phyloP scores from a whole-genome alignment of 192 early-diverging fungal species.

The Chytriomyces sp. region DNA sequence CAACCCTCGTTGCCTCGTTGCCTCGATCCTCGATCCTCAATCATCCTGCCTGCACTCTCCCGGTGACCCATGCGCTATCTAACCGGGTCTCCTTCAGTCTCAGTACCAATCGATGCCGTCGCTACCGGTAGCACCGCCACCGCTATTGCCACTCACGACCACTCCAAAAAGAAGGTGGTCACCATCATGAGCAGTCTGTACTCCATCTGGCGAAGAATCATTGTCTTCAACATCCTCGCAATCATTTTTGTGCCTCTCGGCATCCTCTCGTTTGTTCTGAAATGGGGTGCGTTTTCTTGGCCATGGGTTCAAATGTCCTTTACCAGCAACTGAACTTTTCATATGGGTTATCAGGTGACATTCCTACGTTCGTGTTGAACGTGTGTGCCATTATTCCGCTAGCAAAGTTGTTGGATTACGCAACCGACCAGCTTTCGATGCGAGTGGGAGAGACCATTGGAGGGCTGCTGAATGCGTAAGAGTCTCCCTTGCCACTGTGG shows the following conservation, averaged over 20 bases:
- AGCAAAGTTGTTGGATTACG: conserved; percentile 83
- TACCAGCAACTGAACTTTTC: not conserved
- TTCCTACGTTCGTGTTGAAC: conserved; percentile 77
- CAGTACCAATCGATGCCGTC: too few relatives aligned
- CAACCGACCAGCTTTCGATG: conserved; percentile 75
- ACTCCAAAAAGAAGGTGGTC: not conserved
- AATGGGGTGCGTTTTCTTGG: conserved; percentile 53
- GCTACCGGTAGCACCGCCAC: too few relatives aligned
- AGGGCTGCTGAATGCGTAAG: conserved; percentile 73
- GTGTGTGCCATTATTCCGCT: conserved; percentile 87
- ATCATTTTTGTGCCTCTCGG: conserved; percentile 82
- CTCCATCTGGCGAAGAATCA: not conserved
- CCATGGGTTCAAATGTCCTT: too few relatives aligned
- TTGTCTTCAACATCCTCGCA: conserved; percentile 61
- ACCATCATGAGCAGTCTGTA: conserved; percentile 8
- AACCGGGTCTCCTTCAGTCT: too few relatives aligned
- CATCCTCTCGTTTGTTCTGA: conserved; percentile 63
- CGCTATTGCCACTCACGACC: too few relatives aligned
- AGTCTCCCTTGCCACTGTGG: too few relatives aligned
- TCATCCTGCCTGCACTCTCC: too few relatives aligned
- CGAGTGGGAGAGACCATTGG: conserved; percentile 61
- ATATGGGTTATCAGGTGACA: conserved; percentile 36
- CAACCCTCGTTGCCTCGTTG: too few relatives aligned
- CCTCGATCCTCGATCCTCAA: too few relatives aligned
- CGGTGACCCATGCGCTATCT: too few relatives aligned